A percentile compares a stretch with the other conserved stretches of the same genome.
These are phyloP conservation scores for Agaricus subrufescens DNA, from an alignment of 768 basidiomycete species.

Conservation along the genomic window DNA sequence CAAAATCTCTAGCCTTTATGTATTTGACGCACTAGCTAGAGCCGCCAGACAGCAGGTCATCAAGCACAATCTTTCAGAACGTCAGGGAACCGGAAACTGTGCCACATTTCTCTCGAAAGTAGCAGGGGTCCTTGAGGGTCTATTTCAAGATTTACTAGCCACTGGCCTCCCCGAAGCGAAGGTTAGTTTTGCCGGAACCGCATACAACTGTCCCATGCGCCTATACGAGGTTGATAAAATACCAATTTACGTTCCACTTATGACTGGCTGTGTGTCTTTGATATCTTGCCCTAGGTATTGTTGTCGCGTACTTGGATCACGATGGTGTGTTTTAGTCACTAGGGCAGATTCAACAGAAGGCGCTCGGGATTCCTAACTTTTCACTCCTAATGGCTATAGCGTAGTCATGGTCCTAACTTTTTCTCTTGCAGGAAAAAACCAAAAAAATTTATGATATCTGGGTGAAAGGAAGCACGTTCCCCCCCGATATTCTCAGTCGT, in stretches of 20 bases:
- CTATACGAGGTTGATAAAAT: not conserved
- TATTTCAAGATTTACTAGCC: slow-evolving; percentile 80
- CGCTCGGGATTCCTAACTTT: not conserved
- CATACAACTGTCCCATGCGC: slow-evolving; percentile 1
- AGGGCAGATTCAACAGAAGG: slow-evolving; percentile 9
- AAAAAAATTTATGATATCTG: slow-evolving; percentile 98
- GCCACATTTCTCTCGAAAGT: slow-evolving; percentile 87
- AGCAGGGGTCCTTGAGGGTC: slow-evolving; percentile 84
- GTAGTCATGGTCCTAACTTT: slow-evolving; percentile 34
- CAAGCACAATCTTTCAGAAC: slow-evolving; percentile 56
- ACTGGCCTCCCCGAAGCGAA: slow-evolving; percentile 67
- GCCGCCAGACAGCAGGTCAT: slow-evolving; percentile 66
- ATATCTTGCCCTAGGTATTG: not conserved
- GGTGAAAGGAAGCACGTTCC: slow-evolving; percentile 89
- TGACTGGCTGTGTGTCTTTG: not conserved
- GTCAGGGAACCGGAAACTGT: slow-evolving; percentile 59
- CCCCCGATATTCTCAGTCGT: slow-evolving; percentile 65
- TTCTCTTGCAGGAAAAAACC: slow-evolving; percentile 80
- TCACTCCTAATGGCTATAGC: slow-evolving; percentile 13
- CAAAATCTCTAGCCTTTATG: slow-evolving; percentile 88
- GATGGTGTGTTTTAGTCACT: slow-evolving; percentile 11
- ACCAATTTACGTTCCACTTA: not conserved
- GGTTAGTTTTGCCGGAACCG: slow-evolving; percentile 55
- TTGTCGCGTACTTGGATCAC: slow-evolving; percentile 15
- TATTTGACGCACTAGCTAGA: slow-evolving; percentile 89